Evolutionary conservation across 2,329 filamentous ascomycete species (phyloP), one percentile per base, ranked within the genome.

Genomic region (Teratosphaeria viscida): DNA sequence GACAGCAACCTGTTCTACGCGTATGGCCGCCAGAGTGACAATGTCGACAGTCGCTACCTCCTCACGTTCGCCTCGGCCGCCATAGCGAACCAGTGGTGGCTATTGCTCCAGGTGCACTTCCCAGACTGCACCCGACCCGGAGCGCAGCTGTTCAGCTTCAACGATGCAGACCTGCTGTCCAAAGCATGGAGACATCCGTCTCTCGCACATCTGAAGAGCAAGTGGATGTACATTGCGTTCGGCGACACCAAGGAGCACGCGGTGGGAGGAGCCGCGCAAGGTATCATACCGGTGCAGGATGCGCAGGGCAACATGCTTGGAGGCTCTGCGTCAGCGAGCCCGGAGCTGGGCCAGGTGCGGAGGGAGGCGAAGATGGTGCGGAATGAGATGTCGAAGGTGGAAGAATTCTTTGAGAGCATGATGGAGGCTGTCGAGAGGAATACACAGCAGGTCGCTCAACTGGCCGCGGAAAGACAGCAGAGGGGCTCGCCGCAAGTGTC

Each of bases 1-100:
- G 64, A 69, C 19, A 64, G 64, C 0, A 67, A 68, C 19, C 56
- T 70, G 14, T 70, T 68, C 60, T 68, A 70, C 49, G 67, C 67
- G 6, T 70, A 70, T 61, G 67, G 64, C 57, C 63, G 64, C 10
- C 55, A 68, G 67, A 63, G 60, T 57, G 62, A 68, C 53, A 62
- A 70, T 23, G 55, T 64, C n/a, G 57, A 63, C 43, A 65, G 69
- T n/a, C 66, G 70, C 54, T 72, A 68, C 52, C 65, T 71, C 2
- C 64, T 71, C 43, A 71, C 69, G 14, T 72, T 72, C 55, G 68
- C 68, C 47, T 66, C 66, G 11, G 67, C 67, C 56, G 59, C 61
- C 4, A 61, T 67, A 53, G 69, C 69, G 23, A 66, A 69, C 60
- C 67, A 72, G 57, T 72, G 70, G 70, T 72, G 68, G 68, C 58